Evolutionary conservation across 352 stramenopile species (phyloP), one percentile per base, ranked within the genome.

Genomic region (Elongisporangium anandrum): DNA sequence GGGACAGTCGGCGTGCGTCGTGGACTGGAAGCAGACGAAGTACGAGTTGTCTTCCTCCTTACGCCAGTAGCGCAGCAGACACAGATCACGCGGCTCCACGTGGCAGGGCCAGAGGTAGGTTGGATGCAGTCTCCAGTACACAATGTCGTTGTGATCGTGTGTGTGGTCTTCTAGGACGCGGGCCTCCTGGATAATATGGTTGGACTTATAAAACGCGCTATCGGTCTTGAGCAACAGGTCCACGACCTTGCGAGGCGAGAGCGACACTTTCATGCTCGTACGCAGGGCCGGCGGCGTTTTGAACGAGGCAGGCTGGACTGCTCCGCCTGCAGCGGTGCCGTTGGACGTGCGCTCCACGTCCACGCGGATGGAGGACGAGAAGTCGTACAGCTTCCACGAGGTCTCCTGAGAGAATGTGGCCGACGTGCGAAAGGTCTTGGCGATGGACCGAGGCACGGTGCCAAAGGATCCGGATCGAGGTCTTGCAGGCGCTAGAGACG

Each of bases 21-120:
- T 92, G n/a, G 85, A 95, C 69, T 95, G 85, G 60, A 92, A 90
- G 59, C 83, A 93, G 55, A 95, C 81, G 60, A 93, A 89, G 50
- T 92, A 95, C 3, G 83, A 89, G 22, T 75, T 71, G 61, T 93
- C 83, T 5, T 85, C 75, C 50, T 93, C 81, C 64, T 89, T 92
- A 13, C 80, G 81, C 85, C 85, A 95, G 58, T 95, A 92, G 22
- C 85, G 81, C 3, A 93, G 64, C 50, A 95, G 61, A 29, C 81
- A 92, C 24, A 92, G 59, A 19, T 95, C 83, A 9, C 85, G 83
- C n/a, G 77, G 64, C 47, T 77, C 79, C 4, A 87, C 81, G 19
- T 73, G 64, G 20, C 92, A 68, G 19, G 85, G 85, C 85, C 85
- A 94, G 13, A 94, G 41, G 60, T 73, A 85, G n/a, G 79, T 81